Evolutionary conservation across 2,329 filamentous ascomycete genomes (phyloP), one percentile per base, ranked within the genome.

Genomic region (Pseudocercospora eumusae): DNA sequence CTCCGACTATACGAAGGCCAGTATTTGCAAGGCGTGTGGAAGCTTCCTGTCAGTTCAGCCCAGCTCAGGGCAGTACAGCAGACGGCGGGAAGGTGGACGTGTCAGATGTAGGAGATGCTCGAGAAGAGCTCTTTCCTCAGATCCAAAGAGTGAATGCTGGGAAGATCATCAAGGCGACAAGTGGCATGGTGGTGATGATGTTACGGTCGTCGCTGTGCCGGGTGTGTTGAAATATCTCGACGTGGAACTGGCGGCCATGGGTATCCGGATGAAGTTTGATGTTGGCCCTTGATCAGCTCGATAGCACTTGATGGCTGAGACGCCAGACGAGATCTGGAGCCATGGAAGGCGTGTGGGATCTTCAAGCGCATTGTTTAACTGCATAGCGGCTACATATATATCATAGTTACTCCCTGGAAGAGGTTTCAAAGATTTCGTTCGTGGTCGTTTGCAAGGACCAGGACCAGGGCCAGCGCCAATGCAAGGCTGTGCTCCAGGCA

Each of bases 181-280:
- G 69, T 98, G 89, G 84, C 84, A 91, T 33, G 95, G 95, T 8
- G 95, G 95, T 54, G 91, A 93, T 66, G 86, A 98, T 74, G 95
- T 95, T 3, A 95, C 93, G 3, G 83, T 95, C 67, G 92, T 99
- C 36, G 93, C 92, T 58, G 91, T 99, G 15, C 95, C 95, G 0
- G 93, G 93, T 66, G 95, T 96, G 59, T 80, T 99, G 76, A 92
- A 91, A 78, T 98, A 90, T 80, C 79, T 99, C 68, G 95, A 99
- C 78, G 93, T 96, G 20, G 95, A 99, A 78, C 80, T 99, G 70
- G 91, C 93, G 36, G 92, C 92, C 60, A 99, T 99, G 95, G 95
- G 95, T 57, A 88, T 99, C 58, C 89, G 92, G 79, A 86, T 99
- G 79, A 96, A 92, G 82, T 98, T 96, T 75, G 88, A 89, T 76